These are phyloP conservation scores for Pythium plurisporium DNA, from an alignment of 352 stramenopile species.

Conservation along the genomic window DNA sequence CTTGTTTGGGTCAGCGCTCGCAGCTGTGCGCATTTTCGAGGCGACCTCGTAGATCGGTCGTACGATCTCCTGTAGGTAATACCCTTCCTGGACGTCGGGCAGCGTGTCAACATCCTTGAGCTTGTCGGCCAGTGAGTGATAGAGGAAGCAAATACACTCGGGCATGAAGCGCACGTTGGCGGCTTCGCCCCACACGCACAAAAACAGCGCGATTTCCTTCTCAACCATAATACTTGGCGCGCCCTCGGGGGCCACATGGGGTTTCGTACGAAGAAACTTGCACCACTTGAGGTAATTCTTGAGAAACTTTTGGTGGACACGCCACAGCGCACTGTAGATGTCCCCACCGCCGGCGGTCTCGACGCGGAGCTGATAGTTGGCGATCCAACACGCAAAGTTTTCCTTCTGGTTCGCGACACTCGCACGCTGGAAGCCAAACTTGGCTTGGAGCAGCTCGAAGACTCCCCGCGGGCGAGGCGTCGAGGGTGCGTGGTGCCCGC, in stretches of 20 bases:
- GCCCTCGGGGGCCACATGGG: conserved; percentile 44
- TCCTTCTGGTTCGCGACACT: conserved; percentile 83
- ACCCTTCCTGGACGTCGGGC: conserved; percentile 56
- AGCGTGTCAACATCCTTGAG: conserved; percentile 53
- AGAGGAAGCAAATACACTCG: conserved; percentile 87
- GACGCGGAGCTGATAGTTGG: conserved; percentile 76
- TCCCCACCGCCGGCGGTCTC: conserved; percentile 29
- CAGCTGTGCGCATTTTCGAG: too few relatives aligned
- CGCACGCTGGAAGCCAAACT: conserved; percentile 85
- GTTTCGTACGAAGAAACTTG: conserved; percentile 84
- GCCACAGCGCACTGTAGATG: conserved; percentile 54
- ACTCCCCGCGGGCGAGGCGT: conserved; percentile 60
- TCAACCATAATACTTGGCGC: conserved; percentile 31
- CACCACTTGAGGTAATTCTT: conserved; percentile 95
- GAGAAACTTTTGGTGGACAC: conserved; percentile 93
- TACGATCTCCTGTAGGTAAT: conserved; percentile 68
- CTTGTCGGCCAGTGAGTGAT: conserved; percentile 76
- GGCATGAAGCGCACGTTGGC: conserved; percentile 87
- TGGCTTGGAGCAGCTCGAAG: conserved; percentile 77
- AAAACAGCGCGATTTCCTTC: conserved; percentile 71
- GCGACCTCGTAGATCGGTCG: conserved; percentile 76
- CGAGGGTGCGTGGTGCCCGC: neutral
- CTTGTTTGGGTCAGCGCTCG: conserved; percentile 35
- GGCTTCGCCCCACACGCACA: conserved; percentile 83
- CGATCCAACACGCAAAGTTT: conserved; percentile 78